Evolutionary conservation across 2,329 filamentous ascomycete species (phyloP), one percentile per base, ranked within the genome.

Genomic region (Trichoderma hamatum): DNA sequence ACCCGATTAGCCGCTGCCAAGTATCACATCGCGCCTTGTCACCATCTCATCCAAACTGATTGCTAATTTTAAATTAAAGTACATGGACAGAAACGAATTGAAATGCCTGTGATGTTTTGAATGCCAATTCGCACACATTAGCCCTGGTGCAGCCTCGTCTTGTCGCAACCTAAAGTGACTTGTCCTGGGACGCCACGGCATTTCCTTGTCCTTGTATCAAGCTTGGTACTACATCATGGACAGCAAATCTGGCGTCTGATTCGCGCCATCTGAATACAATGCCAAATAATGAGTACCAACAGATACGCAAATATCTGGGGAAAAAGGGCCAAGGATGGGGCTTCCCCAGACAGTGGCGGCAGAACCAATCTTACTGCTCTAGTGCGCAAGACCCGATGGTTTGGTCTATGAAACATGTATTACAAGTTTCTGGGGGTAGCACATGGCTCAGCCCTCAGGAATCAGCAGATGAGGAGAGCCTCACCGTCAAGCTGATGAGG

Each of bases 371-470:
- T 21, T 21, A n/a, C 1, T 19, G 19, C 28, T 19, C 7, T 21
- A 3, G 19, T 32, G 13, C 30, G 10, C 21, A 14, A 36, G 54
- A 39, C 28, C 63, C 63, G 63, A 36, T 58, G 13, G 36, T 51
- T 19, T 59, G 63, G 54, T 59, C 39, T 36, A 46, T 39, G 54
- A 14, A 28, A 51, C 54, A 58, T 21, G n/a, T n/a, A 28, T 30
- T 26, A 49, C 52, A 51, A 67, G 49, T 30, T 43, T 19, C 58
- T 24, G 46, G 54, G 26, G 39, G 54, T 59, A 59, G 54, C 39
- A 67, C 64, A 67, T 67, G 64, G 58, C 34, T 36, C 54, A 59
- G 39, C 36, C 32, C 28, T 34, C 54, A 67, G 39, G 39, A 30
- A 58, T 52, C 52, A 28, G 36, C n/a, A 24, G 36, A 30, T 46